Evolutionary conservation across 441 rosid species (phyloP).

Genomic region (Adansonia gregorii): DNA sequence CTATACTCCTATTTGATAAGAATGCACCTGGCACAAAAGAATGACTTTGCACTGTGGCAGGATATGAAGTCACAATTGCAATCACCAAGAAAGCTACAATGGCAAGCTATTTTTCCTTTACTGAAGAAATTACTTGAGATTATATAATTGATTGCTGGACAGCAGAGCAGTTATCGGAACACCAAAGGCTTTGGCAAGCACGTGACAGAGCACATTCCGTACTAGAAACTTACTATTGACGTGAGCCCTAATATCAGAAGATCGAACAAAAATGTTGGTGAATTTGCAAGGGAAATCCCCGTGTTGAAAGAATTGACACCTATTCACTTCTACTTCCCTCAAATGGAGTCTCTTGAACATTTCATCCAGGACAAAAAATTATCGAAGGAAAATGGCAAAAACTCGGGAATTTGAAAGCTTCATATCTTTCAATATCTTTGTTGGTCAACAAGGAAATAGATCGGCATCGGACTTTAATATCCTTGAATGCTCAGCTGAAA

Average conservation of each 20-base stretch:
- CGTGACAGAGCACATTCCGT: too few species aligned
- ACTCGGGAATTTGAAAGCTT: neutral
- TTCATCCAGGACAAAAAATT: neutral
- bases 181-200: too few species aligned
- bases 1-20: neutral
- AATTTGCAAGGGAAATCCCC: constrained; percentile 28
- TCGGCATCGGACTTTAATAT: neutral
- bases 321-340: neutral
- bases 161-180: too few species aligned
- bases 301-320: constrained; percentile 15
- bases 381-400: neutral
- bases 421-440: constrained; percentile 30
- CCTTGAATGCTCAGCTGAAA: constrained; percentile 16
- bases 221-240: neutral
- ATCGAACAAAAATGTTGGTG: constrained; percentile 14
- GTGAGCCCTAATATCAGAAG: constrained; percentile 18
- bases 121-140: too few species aligned
- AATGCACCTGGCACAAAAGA: neutral
- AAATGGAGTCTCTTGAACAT: neutral
- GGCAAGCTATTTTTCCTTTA: too few species aligned
- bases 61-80: too few species aligned
- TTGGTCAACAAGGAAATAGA: constrained; percentile 20
- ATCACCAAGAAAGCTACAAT: too few species aligned
- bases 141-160: too few species aligned
- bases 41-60: neutral